Evolutionary conservation across 2,329 filamentous ascomycete genomes (phyloP).

Genomic region (Daldinia eschscholtzii): DNA sequence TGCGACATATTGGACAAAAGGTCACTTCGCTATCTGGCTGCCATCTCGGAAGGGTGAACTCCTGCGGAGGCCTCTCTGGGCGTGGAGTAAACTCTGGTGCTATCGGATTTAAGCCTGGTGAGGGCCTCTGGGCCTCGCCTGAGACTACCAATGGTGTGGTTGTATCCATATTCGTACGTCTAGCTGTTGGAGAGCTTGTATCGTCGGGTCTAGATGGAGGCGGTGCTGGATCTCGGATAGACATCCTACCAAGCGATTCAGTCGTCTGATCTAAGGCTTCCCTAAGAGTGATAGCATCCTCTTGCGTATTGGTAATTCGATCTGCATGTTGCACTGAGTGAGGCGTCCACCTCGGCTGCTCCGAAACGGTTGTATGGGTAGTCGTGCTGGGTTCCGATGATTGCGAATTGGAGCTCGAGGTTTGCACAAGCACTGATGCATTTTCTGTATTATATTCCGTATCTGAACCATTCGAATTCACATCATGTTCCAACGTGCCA

Average conservation of each 20-base stretch:
- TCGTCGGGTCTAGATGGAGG: conserved; percentile 9
- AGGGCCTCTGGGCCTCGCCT: conserved; percentile 7
- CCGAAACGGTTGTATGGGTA: neutral
- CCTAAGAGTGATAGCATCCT: conserved; percentile 26
- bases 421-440: conserved; percentile 10
- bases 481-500: conserved; percentile 2
- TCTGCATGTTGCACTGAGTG: neutral
- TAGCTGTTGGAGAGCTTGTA: neutral
- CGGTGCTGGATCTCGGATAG: conserved; percentile 1
- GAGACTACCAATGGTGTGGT: conserved; percentile 2
- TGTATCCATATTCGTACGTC: conserved; percentile 1
- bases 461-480: neutral
- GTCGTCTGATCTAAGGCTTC: conserved; percentile 38
- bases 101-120: conserved; percentile 37
- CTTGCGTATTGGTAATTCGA: conserved; percentile 13
- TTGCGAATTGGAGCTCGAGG: conserved; percentile 3
- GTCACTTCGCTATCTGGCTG: conserved; percentile 88
- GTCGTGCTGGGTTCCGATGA: neutral
- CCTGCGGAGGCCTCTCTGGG: conserved; percentile 46
- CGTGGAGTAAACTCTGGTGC: conserved; percentile 32
- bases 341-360: neutral
- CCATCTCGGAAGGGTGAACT: conserved; percentile 79
- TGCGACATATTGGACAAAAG: conserved; percentile 85
- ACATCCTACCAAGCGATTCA: conserved; percentile 13
- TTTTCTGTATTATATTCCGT: conserved; percentile 3